phyloP scores from a whole-genome alignment of 2,329 filamentous ascomycete species.

The Elsinoe fawcettii region DNA sequence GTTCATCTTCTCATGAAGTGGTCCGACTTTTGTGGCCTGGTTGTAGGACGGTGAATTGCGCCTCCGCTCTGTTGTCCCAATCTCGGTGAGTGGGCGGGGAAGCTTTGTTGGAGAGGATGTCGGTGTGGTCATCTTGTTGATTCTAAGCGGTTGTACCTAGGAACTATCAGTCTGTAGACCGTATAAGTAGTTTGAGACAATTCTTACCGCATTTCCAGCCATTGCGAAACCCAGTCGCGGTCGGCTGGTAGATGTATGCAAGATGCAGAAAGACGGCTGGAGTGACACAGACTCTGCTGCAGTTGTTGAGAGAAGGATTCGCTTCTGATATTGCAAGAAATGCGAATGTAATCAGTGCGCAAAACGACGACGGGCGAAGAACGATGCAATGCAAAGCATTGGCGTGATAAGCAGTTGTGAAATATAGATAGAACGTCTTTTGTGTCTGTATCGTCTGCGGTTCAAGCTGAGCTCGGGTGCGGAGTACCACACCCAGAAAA shows the following conservation, averaged over 20 bases:
- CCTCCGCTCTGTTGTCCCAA: constrained; percentile 75
- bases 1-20: background rate
- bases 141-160: constrained; percentile 70
- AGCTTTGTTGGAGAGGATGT: constrained; percentile 57
- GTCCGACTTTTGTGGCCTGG: constrained; percentile 59
- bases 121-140: constrained; percentile 60
- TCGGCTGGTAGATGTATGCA: constrained; percentile 14
- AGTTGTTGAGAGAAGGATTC: background rate
- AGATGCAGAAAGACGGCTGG: constrained; percentile 7
- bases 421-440: constrained; percentile 8
- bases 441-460: background rate
- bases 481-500: background rate
- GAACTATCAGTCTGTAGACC: constrained; percentile 13
- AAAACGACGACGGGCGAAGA: constrained; percentile 2
- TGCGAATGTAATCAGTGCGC: constrained; percentile 5
- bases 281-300: constrained; percentile 11
- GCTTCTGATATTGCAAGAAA: background rate
- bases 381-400: constrained; percentile 14
- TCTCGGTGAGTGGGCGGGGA: constrained; percentile 76
- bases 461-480: constrained; percentile 7
- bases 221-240: constrained; percentile 22
- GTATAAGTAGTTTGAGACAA: background rate
- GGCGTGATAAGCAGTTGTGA: constrained; percentile 9
- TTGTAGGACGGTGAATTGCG: constrained; percentile 91
- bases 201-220: constrained; percentile 36